Conservation (phyloP, 169 alveolate genomes). For the Plasmodium chabaudi region DNA sequence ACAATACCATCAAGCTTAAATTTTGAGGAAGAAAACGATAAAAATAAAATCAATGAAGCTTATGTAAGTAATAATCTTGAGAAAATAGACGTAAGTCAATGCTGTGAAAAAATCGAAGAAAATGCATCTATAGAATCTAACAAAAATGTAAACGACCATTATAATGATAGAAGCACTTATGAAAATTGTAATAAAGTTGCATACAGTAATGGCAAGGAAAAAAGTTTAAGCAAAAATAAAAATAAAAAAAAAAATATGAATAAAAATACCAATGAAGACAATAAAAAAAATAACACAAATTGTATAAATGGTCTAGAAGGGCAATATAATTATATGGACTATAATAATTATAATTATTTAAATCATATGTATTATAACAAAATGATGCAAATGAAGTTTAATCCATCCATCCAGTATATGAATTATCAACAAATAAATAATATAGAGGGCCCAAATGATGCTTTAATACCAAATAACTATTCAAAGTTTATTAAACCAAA, state of each 20-base stretch:
- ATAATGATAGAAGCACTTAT: background rate
- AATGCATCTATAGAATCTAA: background rate
- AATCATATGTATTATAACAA: conserved; percentile 31
- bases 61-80: conserved; percentile 39
- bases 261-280: background rate
- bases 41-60: conserved; percentile 17
- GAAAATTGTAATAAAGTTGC: background rate
- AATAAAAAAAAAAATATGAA: background rate
- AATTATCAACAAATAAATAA: conserved; percentile 56
- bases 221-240: background rate
- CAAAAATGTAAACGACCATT: background rate
- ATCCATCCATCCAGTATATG: conserved; percentile 41
- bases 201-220: conserved; percentile 3
- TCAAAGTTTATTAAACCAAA: conserved; percentile 34
- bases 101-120: conserved; percentile 62
- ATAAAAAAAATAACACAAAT: conserved; percentile 7
- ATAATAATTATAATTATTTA: conserved; percentile 12
- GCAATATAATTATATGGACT: conserved; percentile 27
- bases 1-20: conserved; percentile 56
- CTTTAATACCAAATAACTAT: conserved; percentile 23
- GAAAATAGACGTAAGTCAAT: conserved; percentile 35
- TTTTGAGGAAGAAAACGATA: conserved; percentile 37
- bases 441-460: conserved; percentile 16
- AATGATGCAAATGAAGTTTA: conserved; percentile 47
- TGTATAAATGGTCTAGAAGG: conserved; percentile 6